These are phyloP conservation scores for Aspergillus campestris DNA, from an alignment of 495 filamentous ascomycete genomes.

Conservation along the genomic window DNA sequence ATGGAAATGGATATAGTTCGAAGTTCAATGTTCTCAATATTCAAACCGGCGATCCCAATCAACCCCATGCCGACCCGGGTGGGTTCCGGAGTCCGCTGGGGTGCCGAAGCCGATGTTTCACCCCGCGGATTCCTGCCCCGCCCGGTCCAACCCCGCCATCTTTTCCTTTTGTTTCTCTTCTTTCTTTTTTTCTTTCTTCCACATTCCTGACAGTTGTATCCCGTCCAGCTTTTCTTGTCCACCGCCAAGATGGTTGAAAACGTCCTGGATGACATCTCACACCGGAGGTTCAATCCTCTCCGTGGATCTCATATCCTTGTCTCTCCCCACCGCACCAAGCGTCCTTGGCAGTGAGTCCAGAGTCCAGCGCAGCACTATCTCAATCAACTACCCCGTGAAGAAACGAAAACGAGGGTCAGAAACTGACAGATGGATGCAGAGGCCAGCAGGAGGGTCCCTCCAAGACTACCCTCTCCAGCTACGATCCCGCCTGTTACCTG, in stretches of 20 bases:
- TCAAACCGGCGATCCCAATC: no score
- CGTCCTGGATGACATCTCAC: slow-evolving; percentile 94
- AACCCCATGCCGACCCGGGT: no score
- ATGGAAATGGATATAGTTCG: no score
- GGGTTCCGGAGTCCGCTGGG: no score
- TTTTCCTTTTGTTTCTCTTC: background rate
- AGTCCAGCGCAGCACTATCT: background rate
- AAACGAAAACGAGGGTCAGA: no score
- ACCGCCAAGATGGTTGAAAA: slow-evolving; percentile 45
- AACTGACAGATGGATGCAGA: slow-evolving; percentile 36
- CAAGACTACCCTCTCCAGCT: slow-evolving; percentile 64
- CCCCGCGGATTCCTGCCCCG: no score
- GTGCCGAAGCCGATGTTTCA: no score
- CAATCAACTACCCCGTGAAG: no score
- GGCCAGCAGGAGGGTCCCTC: slow-evolving; percentile 82
- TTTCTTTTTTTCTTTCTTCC: slow-evolving; percentile 4
- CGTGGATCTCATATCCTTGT: slow-evolving; percentile 86
- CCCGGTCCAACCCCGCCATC: background rate
- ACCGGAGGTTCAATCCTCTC: slow-evolving; percentile 88
- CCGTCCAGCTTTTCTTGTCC: background rate
- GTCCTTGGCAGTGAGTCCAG: slow-evolving; percentile 88
- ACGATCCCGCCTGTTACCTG: slow-evolving; percentile 90
- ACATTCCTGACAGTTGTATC: slow-evolving; percentile 6
- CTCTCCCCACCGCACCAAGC: slow-evolving; percentile 90
- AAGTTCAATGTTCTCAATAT: no score